phyloP scores from a whole-genome alignment of 768 basidiomycete species.

The Rhodotorula kratochvilovae region DNA sequence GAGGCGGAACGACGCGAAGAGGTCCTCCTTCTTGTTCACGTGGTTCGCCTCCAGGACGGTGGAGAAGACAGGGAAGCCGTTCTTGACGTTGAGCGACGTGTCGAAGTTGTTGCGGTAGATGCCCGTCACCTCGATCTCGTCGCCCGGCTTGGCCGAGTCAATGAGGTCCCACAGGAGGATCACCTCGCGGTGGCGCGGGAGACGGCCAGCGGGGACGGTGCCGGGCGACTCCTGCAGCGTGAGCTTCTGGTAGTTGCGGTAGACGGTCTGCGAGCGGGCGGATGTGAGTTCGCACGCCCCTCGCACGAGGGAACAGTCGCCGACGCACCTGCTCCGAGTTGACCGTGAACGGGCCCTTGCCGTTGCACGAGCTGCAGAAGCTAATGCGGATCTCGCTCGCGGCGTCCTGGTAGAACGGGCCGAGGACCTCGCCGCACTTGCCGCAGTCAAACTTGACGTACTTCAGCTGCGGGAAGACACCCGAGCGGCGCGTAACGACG shows the following conservation, averaged over 20 bases:
- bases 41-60: conserved; percentile 98
- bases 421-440: conserved; percentile 87
- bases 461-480: conserved; percentile 98
- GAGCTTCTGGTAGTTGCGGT: conserved; percentile 98
- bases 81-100: conserved; percentile 94
- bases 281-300: neutral
- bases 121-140: conserved; percentile 97
- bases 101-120: conserved; percentile 99
- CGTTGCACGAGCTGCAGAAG: conserved; percentile 89
- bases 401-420: conserved; percentile 97
- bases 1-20: conserved; percentile 94
- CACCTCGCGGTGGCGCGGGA: conserved; percentile 94
- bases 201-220: conserved; percentile 91
- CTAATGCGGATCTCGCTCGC: conserved; percentile 88
- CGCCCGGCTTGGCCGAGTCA: conserved; percentile 95
- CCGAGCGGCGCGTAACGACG: conserved; percentile 89
- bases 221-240: conserved; percentile 97
- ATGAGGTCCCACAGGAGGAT: conserved; percentile 97
- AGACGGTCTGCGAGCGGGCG: conserved; percentile 67
- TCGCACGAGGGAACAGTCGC: neutral
- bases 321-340: conserved; percentile 81
- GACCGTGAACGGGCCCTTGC: conserved; percentile 89
- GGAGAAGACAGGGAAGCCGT: conserved; percentile 98
- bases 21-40: conserved; percentile 97
- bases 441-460: conserved; percentile 98